Evolutionary conservation across 768 basidiomycete genomes (phyloP).

Genomic region (Scleroderma citrinum): DNA sequence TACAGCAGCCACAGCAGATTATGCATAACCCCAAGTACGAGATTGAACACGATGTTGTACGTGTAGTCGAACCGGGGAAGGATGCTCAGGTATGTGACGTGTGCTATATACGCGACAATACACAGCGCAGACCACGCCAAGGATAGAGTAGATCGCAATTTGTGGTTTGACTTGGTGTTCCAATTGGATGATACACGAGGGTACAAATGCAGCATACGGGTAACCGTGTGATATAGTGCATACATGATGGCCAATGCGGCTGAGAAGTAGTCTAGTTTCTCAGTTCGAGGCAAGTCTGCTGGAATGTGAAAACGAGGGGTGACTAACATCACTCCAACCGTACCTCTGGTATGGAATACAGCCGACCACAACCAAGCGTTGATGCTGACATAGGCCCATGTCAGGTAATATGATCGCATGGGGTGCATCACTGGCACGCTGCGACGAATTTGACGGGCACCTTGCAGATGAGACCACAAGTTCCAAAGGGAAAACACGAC

Average conservation of each 20-base stretch:
- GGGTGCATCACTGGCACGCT: slow-evolving; percentile 53
- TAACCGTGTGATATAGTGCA: slow-evolving; percentile 69
- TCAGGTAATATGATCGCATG: slow-evolving; percentile 61
- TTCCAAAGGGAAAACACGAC: slow-evolving; percentile 89
- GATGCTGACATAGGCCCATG: slow-evolving; percentile 64
- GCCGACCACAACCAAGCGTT: slow-evolving; percentile 93
- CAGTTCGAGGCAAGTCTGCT: slow-evolving; percentile 73
- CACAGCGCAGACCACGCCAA: slow-evolving; percentile 48
- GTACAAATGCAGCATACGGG: slow-evolving; percentile 77
- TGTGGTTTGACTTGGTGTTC: slow-evolving; percentile 24
- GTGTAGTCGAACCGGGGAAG: slow-evolving; percentile 84
- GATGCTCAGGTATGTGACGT: slow-evolving; percentile 72
- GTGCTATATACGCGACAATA: slow-evolving; percentile 52
- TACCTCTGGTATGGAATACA: slow-evolving; percentile 91
- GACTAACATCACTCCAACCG: slow-evolving; percentile 15
- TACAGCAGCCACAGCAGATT: slow-evolving; percentile 80
- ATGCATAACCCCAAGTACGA: slow-evolving; percentile 69
- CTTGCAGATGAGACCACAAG: slow-evolving; percentile 65
- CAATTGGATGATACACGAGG: slow-evolving; percentile 21
- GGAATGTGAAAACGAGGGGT: slow-evolving; percentile 6
- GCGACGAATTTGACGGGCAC: slow-evolving; percentile 43
- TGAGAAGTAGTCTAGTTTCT: slow-evolving; percentile 93
- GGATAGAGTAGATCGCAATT: slow-evolving; percentile 11
- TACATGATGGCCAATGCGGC: slow-evolving; percentile 81
- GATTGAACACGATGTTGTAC: slow-evolving; percentile 88